phyloP scores from a whole-genome alignment of 768 basidiomycete species.

The Phylloporus scabripes region DNA sequence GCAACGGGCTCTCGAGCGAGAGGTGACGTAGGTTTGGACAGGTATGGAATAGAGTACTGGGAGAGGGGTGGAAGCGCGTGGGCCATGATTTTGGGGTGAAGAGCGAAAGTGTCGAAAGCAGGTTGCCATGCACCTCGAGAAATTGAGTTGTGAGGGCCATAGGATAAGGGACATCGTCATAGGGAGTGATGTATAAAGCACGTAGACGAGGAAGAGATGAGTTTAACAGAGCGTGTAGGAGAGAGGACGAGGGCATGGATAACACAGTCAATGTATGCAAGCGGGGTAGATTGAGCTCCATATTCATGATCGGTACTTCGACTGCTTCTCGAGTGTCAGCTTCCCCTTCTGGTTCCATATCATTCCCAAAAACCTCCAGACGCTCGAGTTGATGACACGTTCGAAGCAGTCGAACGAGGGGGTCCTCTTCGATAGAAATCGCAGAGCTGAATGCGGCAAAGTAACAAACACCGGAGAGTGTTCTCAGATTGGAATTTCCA shows the following conservation, averaged over 20 bases:
- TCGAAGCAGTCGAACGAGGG: conserved; percentile 53
- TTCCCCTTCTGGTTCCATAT: conserved; percentile 49
- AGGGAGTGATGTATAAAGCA: conserved; percentile 68
- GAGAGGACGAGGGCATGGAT: conserved; percentile 61
- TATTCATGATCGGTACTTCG: conserved; percentile 25
- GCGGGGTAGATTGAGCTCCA: conserved; percentile 46
- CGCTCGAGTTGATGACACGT: conserved; percentile 53
- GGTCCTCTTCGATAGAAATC: conserved; percentile 38
- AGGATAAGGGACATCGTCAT: conserved; percentile 60
- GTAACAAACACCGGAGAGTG: conserved; percentile 54
- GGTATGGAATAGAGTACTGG: conserved; percentile 40
- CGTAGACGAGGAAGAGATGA: conserved; percentile 57
- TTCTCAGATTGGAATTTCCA: conserved; percentile 43
- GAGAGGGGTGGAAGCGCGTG: conserved; percentile 51
- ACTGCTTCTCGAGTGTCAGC: conserved; percentile 17
- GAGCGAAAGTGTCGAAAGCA: conserved; percentile 56
- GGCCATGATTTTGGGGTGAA: conserved; percentile 70
- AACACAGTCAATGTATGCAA: conserved; percentile 58
- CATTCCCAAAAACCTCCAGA: conserved; percentile 58
- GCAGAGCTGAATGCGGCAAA: conserved; percentile 29
- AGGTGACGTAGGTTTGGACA: conserved; percentile 61
- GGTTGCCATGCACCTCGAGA: conserved; percentile 52
- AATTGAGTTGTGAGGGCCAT: conserved; percentile 53
- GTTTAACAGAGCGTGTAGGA: conserved; percentile 53
- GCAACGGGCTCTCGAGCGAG: conserved; percentile 67